Conservation (phyloP, 129 eudicot genomes). For the Artemisia annua region DNA sequence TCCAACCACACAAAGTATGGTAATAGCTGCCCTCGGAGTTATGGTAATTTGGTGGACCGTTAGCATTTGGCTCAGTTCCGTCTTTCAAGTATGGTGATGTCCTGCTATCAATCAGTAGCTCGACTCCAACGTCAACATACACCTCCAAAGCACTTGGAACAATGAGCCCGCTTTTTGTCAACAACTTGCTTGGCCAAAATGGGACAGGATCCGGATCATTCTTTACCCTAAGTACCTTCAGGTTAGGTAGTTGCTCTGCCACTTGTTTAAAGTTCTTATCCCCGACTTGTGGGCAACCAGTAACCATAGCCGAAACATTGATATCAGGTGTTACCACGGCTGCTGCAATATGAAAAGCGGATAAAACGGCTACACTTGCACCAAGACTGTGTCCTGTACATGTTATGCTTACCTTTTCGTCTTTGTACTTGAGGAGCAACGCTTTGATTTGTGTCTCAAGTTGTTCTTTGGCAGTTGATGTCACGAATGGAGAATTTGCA, state of each 20-base stretch:
- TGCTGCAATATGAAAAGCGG: conserved; percentile 30
- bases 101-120: conserved; percentile 23
- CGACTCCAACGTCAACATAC: conserved; percentile 32
- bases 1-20: conserved; percentile 34
- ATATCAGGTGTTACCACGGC: conserved; percentile 10
- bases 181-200: conserved; percentile 32
- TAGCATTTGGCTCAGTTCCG: neutral
- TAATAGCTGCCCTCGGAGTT: conserved; percentile 25
- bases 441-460: conserved; percentile 10
- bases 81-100: conserved; percentile 29
- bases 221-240: conserved; percentile 27
- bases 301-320: conserved; percentile 23
- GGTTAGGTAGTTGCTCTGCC: conserved; percentile 26
- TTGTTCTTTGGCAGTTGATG: conserved; percentile 32
- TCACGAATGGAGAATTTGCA: conserved; percentile 15
- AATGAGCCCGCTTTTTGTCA: neutral
- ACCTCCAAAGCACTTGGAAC: conserved; percentile 19
- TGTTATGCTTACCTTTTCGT: conserved; percentile 33
- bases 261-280: conserved; percentile 17
- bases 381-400: conserved; percentile 37
- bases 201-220: conserved; percentile 22
- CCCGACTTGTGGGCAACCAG: conserved; percentile 25
- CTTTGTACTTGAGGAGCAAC: conserved; percentile 13
- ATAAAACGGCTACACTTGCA: conserved; percentile 24
- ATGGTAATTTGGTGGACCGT: neutral